These are phyloP conservation scores for Beauveria varroae DNA, from an alignment of 2,329 filamentous ascomycete genomes.

Conservation along the genomic window DNA sequence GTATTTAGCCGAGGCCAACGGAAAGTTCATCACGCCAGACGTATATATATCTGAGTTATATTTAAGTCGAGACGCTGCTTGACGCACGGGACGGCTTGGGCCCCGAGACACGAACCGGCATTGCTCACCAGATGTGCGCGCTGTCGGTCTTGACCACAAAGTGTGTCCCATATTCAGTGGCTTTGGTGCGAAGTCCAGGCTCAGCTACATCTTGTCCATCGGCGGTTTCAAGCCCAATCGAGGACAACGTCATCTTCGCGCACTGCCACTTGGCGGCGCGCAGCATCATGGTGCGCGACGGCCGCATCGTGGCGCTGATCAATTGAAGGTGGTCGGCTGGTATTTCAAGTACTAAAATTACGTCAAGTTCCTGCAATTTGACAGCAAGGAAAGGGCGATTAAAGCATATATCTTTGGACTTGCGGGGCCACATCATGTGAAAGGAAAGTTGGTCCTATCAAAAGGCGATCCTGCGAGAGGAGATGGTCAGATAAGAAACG, in stretches of 20 bases:
- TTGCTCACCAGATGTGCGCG: not conserved
- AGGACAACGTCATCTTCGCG: slow-evolving; percentile 27
- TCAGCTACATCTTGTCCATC: not conserved
- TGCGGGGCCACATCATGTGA: no score
- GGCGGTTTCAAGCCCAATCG: slow-evolving; percentile 7
- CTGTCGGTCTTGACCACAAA: no score
- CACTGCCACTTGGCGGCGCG: slow-evolving; percentile 38
- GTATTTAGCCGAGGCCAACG: not conserved
- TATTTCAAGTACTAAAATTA: slow-evolving; percentile 31
- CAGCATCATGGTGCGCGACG: slow-evolving; percentile 32
- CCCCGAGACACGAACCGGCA: not conserved
- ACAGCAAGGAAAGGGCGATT: not conserved
- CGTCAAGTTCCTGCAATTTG: slow-evolving; percentile 15
- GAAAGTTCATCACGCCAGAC: no score
- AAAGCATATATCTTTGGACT: no score
- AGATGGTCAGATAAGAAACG: no score
- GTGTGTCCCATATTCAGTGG: no score
- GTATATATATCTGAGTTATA: not conserved
- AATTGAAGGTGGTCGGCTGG: slow-evolving; percentile 39
- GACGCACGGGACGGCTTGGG: not conserved
- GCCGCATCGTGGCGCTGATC: slow-evolving; percentile 30
- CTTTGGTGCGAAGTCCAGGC: no score
- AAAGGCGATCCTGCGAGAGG: no score
- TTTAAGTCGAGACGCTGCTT: not conserved
- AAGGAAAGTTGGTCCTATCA: no score